Base-by-base conservation (phyloP, 2,329 filamentous ascomycete genomes). In the Sporothrix pallida region DNA sequence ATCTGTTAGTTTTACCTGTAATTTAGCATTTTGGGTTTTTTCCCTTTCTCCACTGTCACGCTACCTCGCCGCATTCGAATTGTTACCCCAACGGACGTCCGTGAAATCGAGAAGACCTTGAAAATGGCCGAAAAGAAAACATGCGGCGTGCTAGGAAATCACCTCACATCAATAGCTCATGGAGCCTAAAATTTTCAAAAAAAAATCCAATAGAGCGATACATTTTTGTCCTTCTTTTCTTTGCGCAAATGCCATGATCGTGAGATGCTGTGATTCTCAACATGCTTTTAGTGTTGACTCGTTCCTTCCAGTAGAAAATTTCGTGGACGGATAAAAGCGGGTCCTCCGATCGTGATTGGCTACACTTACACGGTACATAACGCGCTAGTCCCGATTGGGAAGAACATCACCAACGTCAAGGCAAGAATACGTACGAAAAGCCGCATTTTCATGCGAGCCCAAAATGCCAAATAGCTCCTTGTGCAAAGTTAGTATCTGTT, bases 61-160 rank as follows among this genome's bases (percentile, higher is more conserved):
- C 10, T 42, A 20, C 42, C 42, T 48, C 42, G 62, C 42, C 62
- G 42, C 42, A 44, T 26, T 17, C 68, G 42, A 5, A 69, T 26
- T 3, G 44, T 26, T 58, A n/a, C 71, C 71, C 71, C 71, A 72
- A 68, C 71, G 71, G 71, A 72, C 37, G 20, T 72, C 71, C 71
- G 71, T 56, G n/a, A 8, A 15, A 23, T 50, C 13, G 17, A 7
- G 31, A 37, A 6, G 31, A 37, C 31, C 31, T 37, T 7, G 31
- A 23, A 50, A 31, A 8, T 42, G 26, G 26, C 15, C 65, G 46
- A 68, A 50, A 50, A 20, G 13, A 26, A 37, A 52, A 26, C 52
- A 56, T 20, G 17, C 23, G n/a, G n/a, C 13, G 6, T 20, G 42
- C 42, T 13, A 7, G 3, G 12, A 48, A 67, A 44, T 2, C 60